Conservation (phyloP, 208 protist genomes). For the Hexamita inflata region DNA sequence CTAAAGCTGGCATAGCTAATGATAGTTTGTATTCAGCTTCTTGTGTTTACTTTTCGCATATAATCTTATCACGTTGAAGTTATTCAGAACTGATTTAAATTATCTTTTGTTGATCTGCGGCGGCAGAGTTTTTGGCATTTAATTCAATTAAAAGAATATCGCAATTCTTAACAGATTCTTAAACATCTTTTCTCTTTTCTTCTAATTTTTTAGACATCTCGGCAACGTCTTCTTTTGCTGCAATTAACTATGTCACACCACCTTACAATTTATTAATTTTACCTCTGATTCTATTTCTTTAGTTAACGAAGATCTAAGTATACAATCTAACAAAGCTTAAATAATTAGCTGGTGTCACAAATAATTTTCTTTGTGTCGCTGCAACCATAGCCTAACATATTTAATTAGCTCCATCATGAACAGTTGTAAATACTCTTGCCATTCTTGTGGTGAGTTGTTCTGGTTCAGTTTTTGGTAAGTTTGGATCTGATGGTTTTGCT, state of each 20-base stretch:
- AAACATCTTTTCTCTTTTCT: conserved; percentile 54
- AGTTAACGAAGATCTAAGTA: conserved; percentile 67
- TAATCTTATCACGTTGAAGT: conserved; percentile 62
- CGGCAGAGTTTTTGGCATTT: conserved; percentile 72
- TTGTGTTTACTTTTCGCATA: conserved; percentile 64
- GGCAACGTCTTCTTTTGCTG: conserved; percentile 52
- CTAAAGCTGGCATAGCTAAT: conserved; percentile 76
- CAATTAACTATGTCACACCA: conserved; percentile 49
- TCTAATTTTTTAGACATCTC: conserved; percentile 58
- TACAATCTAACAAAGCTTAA: conserved; percentile 82
- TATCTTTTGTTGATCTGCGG: conserved; percentile 55
- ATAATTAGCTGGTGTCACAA: conserved; percentile 92
- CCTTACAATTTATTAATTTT: neutral
- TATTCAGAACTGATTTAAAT: conserved; percentile 55
- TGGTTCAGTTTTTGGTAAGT: neutral
- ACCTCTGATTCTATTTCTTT: neutral
- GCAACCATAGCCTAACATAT: neutral
- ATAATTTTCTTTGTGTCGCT: conserved; percentile 70
- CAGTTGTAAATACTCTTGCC: neutral
- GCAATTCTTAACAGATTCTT: conserved; percentile 63
- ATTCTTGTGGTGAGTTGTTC: neutral
- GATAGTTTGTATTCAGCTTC: conserved; percentile 80
- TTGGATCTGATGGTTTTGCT: conserved; percentile 43
- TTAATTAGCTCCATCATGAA: neutral
- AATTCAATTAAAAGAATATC: conserved; percentile 81